Evolutionary conservation across 352 stramenopile genomes (phyloP), one percentile per base, ranked within the genome.

Genomic region (Thalassiosira exigua): DNA sequence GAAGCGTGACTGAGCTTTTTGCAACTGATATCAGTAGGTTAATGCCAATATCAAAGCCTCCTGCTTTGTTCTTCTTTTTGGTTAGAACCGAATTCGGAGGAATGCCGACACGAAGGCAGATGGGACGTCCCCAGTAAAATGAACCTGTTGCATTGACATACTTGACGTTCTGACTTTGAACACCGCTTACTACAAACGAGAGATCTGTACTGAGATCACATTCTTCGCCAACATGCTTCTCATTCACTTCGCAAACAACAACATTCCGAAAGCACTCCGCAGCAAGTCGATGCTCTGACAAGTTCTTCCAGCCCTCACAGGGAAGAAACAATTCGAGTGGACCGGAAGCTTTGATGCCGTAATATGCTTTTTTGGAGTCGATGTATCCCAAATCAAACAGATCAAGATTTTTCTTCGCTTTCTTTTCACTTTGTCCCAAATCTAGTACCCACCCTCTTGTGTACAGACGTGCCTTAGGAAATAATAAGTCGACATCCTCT

Each of bases 351-450:
- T 75, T 59, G 44, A 90, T 79, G 57, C 86, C 86, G 61, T 92
- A 92, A 24, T 86, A 74, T 14, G 86, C 86, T 58, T 84, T 87
- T 75, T 92, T 92, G 70, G 86, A 88, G 54, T 92, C 86, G 21
- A 90, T 76, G 46, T 87, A 92, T 30, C 86, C 82, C 41, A 92
- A 69, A 39, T 74, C 82, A 76, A 66, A 87, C 39, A 53, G 42
- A 73, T 88, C 76, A 9, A 92, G 62, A 42, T 87, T 89, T 53
- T 70, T 54, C 61, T 92, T 92, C 0, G 86, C 86, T 17, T 76
- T 70, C 17, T 81, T 74, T 79, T 92, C 86, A 1, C 76, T 46
- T 41, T 81, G 71, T 26, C 69, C 81, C 0, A 92, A 59, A 70
- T 92, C 86, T 26, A 89, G 41, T 5, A 92, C 86, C 86, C 86